Evolutionary conservation across 2,329 filamentous ascomycete species (phyloP).

Genomic region (Aureobasidium sp.): DNA sequence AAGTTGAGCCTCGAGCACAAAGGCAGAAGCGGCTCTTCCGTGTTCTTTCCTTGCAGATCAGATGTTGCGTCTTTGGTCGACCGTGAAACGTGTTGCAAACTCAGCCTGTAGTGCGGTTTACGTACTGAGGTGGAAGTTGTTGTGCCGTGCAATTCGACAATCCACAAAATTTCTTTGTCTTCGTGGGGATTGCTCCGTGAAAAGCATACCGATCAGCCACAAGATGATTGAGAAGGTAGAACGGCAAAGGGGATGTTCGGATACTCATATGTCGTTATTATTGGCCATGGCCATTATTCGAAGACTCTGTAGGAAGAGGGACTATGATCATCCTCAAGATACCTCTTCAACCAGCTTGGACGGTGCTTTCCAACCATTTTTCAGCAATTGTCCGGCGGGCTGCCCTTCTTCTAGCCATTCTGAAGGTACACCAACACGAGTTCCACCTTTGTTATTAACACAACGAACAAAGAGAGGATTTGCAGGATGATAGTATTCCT

Average conservation of each 20-base stretch:
- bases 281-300: neutral
- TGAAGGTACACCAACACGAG: conserved; percentile 54
- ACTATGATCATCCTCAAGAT: neutral
- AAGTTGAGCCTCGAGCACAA: neutral
- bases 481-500: conserved; percentile 24
- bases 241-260: neutral
- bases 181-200: neutral
- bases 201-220: neutral
- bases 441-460: conserved; percentile 59
- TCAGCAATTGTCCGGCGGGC: conserved; percentile 54
- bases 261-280: neutral
- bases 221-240: neutral
- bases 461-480: conserved; percentile 61
- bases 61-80: neutral
- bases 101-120: neutral
- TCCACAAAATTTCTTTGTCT: neutral
- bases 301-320: neutral
- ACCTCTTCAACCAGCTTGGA: conserved; percentile 16
- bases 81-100: neutral
- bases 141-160: neutral
- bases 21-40: conserved; percentile 1
- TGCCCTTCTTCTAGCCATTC: conserved; percentile 52
- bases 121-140: neutral
- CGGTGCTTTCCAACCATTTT: conserved; percentile 13
- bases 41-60: conserved; percentile 5